Base-by-base conservation (phyloP, 176 grass and related monocot genomes). In the Rhynchospora breviuscula region DNA sequence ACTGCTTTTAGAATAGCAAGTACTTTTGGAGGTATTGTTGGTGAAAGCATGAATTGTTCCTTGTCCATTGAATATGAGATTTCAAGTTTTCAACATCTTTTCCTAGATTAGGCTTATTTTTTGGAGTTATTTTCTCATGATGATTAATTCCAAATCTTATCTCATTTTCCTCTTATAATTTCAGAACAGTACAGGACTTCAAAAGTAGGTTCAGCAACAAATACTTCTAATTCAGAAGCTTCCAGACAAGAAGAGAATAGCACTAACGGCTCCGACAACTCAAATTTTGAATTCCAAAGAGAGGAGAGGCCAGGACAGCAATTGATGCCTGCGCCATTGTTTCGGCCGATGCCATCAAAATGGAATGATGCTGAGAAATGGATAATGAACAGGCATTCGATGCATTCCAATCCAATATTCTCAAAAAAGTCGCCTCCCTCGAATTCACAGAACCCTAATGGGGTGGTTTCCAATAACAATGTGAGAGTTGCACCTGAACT, bases 291-390 rank as follows among this genome's bases (percentile, higher is more conserved):
- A 88, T 99, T 99, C 49, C 84, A 81, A 10, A 87, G 85, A 86
- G 92, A 88, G 51, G 91, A 88, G 35, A 87, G 77, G 64, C 17
- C 62, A 11, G 63, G 59, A 18, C 87, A 71, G n/a, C 85, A 87
- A 51, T 77, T 70, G 18, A 85, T 48, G 45, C 84, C 77, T 12
- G 84, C 23, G 22, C 85, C 85, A 17, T 95, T 99, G 82, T 79
- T 91, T 59, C 83, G 89, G 45, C 91, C 85, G 80, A 82, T 99
- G 81, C 93, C 96, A 29, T 95, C 96, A 10, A 99, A 99, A 87
- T 99, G 96, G 96, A 99, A 99, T 86, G 96, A 95, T 74, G 96
- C 91, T 0, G 96, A 99, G 88, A 95, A 95, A 80, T 99, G 96
- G 96, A 93, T 95, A 22, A 86, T 92, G 0, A 91, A 89, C 19